Percentiles rank a stretch among this genome's conserved stretches.
These are phyloP conservation scores for Aspergillus fructus DNA, from an alignment of 2,329 filamentous ascomycete species.

Conservation along the genomic window DNA sequence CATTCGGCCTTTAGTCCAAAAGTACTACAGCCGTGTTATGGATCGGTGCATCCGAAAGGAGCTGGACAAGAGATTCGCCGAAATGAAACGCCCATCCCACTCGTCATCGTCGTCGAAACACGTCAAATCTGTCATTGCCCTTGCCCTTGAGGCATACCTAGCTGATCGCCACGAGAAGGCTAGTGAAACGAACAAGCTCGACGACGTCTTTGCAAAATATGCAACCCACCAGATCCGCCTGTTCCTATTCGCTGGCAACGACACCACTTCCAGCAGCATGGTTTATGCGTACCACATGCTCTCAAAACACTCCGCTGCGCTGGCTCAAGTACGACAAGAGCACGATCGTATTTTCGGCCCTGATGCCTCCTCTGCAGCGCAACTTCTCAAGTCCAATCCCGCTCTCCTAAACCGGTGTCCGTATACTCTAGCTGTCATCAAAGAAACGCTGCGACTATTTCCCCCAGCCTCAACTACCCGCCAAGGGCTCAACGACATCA, in stretches of 20 bases:
- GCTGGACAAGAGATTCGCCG: background rate
- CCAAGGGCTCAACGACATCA: background rate
- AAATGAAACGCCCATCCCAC: background rate
- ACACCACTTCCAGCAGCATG: slow-evolving; percentile 6
- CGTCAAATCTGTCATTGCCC: background rate
- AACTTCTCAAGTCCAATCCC: background rate
- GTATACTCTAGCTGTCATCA: slow-evolving; percentile 14
- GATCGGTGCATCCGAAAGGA: background rate
- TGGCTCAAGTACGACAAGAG: slow-evolving; percentile 6
- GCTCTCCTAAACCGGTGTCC: slow-evolving; percentile 6
- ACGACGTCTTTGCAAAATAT: background rate
- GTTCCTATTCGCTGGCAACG: background rate
- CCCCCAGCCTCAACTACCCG: background rate
- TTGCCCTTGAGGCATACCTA: background rate
- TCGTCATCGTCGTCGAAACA: background rate
- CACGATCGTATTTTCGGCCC: slow-evolving; percentile 11
- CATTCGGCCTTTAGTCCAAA: background rate
- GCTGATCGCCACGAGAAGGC: background rate
- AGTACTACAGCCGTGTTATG: background rate
- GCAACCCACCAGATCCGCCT: background rate
- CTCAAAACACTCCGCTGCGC: slow-evolving; percentile 3
- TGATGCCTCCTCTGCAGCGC: background rate
- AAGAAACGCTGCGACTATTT: slow-evolving; percentile 13
- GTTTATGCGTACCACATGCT: slow-evolving; percentile 4
- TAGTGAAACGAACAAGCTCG: background rate